A percentile compares a stretch with the other conserved stretches of the same genome.
These are phyloP conservation scores for Kluyveromyces nonfermentans DNA, from an alignment of 805 yeast genomes.

Conservation along the genomic window DNA sequence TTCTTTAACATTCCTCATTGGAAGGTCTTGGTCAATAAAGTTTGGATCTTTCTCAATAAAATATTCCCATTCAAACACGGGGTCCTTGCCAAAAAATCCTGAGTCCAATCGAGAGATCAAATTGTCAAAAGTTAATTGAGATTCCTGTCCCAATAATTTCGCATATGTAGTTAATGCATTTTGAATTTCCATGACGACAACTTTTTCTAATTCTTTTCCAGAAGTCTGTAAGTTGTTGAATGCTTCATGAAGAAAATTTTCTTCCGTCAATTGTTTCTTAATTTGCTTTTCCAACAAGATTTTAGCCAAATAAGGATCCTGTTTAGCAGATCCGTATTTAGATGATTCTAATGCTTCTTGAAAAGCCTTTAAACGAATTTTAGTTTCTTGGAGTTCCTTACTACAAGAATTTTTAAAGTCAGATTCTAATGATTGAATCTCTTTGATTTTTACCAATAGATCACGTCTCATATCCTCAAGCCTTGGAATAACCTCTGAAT, in stretches of 20 bases:
- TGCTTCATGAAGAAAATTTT: constrained; percentile 81
- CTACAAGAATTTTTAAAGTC: constrained; percentile 75
- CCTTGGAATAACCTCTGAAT: constrained; percentile 52
- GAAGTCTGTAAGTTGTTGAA: constrained; percentile 77
- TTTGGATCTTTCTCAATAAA: constrained; percentile 65
- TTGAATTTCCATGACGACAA: constrained; percentile 80
- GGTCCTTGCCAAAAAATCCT: constrained; percentile 68
- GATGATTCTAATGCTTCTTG: constrained; percentile 55
- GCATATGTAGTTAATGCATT: constrained; percentile 68
- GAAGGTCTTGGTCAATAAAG: constrained; percentile 54
- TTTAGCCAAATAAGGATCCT: constrained; percentile 79
- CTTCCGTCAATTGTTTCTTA: constrained; percentile 69
- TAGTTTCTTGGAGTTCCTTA: constrained; percentile 61
- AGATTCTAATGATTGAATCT: constrained; percentile 68
- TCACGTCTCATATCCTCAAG: constrained; percentile 66
- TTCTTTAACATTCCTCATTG: constrained; percentile 52
- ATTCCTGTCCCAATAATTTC: constrained; percentile 59
- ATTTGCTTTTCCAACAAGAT: constrained; percentile 66
- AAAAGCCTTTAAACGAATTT: constrained; percentile 44
- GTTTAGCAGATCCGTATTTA: constrained; percentile 37
- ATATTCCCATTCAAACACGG: constrained; percentile 81
- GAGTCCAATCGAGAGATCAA: constrained; percentile 55
- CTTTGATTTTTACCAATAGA: constrained; percentile 73
- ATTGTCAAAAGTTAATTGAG: constrained; percentile 58
- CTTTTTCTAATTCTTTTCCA: constrained; percentile 81